Evolutionary conservation across 345 rosid genomes (phyloP).

Genomic region (Adansonia digitata): DNA sequence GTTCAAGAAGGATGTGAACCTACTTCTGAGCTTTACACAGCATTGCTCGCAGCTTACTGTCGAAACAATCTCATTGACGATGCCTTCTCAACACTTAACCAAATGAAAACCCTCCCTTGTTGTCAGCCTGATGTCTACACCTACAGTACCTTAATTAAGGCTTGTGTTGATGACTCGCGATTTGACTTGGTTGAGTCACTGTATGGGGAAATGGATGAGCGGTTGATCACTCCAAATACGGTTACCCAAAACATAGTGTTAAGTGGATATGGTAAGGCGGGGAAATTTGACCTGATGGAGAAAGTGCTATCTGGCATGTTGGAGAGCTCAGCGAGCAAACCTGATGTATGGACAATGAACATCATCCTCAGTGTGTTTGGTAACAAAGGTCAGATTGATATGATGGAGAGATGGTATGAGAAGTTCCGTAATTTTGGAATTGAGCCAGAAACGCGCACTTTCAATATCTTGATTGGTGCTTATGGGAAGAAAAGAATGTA

Average conservation of each 20-base stretch:
- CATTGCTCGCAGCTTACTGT: conserved; percentile 68
- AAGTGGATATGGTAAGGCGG: conserved; percentile 80
- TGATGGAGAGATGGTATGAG: conserved; percentile 93
- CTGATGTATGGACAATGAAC: conserved; percentile 97
- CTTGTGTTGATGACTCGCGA: conserved; percentile 52
- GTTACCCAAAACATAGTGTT: conserved; percentile 84
- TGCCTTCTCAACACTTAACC: conserved; percentile 54
- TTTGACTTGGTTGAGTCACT: conserved; percentile 62
- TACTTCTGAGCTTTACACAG: conserved; percentile 69
- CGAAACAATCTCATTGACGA: conserved; percentile 57
- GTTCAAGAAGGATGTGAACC: conserved; percentile 71
- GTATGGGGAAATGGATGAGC: conserved; percentile 64
- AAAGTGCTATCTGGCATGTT: conserved; percentile 69
- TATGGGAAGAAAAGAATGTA: conserved; percentile 86
- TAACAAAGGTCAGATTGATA: conserved; percentile 69
- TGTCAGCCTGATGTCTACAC: conserved; percentile 85
- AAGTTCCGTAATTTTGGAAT: conserved; percentile 75
- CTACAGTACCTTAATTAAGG: conserved; percentile 70
- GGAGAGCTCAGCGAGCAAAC: conserved; percentile 53
- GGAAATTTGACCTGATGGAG: conserved; percentile 83
- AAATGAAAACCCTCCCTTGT: conserved; percentile 62
- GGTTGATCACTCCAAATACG: conserved; percentile 64
- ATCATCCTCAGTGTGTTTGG: conserved; percentile 77
- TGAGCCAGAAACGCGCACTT: conserved; percentile 80
- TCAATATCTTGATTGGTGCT: conserved; percentile 80